Percentiles rank a stretch among this genome's conserved stretches.
phyloP scores from a whole-genome alignment of 192 early-diverging fungal species.

The Bifiguratus adelaidae region DNA sequence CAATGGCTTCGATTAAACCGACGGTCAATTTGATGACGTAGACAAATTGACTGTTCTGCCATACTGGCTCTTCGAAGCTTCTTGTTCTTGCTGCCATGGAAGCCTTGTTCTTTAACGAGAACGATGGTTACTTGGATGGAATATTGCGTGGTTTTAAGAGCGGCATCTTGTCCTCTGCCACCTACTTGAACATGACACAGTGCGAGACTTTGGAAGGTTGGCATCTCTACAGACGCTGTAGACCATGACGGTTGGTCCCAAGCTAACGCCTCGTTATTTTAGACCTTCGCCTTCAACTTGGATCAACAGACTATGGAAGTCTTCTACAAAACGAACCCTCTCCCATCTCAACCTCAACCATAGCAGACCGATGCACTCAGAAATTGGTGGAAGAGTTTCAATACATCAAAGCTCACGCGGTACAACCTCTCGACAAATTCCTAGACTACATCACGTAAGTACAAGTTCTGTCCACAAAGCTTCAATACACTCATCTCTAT shows the following conservation, averaged over 20 bases:
- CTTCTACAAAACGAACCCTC: constrained; percentile 95
- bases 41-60: too few species aligned
- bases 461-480: neutral
- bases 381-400: constrained; percentile 88
- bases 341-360: constrained; percentile 85
- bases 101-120: constrained; percentile 67
- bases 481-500: neutral
- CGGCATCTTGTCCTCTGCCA: constrained; percentile 65
- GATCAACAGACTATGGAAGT: constrained; percentile 90
- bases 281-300: constrained; percentile 93
- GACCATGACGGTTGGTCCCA: neutral
- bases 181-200: constrained; percentile 94
- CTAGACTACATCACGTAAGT: constrained; percentile 93
- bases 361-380: constrained; percentile 82
- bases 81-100: constrained; percentile 18
- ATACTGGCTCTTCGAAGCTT: too few species aligned
- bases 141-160: constrained; percentile 91
- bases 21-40: too few species aligned
- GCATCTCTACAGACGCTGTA: neutral
- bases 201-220: constrained; percentile 95
- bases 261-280: neutral
- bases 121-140: constrained; percentile 88
- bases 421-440: constrained; percentile 77
- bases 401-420: constrained; percentile 79
- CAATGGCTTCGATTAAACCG: too few species aligned